These are phyloP conservation scores for Gnomoniopsis sp. DNA, from an alignment of 2,329 filamentous ascomycete genomes.

Conservation along the genomic window DNA sequence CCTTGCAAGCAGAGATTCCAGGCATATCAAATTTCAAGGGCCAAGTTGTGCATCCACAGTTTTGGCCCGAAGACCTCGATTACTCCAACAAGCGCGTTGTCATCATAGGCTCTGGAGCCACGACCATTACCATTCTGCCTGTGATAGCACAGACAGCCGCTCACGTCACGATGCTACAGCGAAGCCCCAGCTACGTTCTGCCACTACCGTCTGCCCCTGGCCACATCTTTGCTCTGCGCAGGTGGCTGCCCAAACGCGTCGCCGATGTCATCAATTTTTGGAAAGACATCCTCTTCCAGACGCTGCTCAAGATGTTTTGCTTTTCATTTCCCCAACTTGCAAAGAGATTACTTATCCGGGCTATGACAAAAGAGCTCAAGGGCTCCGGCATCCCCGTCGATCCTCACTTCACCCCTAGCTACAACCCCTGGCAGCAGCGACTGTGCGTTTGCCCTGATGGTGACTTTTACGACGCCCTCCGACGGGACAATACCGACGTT, in stretches of 20 bases:
- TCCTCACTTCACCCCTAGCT: slow-evolving; percentile 62
- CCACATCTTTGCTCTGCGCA: slow-evolving; percentile 34
- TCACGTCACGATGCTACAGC: slow-evolving; percentile 75
- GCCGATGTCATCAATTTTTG: slow-evolving; percentile 46
- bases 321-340: slow-evolving; percentile 49
- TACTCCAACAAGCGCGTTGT: slow-evolving; percentile 65
- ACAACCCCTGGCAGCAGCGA: slow-evolving; percentile 71
- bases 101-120: slow-evolving; percentile 75
- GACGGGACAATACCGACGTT: slow-evolving; percentile 40
- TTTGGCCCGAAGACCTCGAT: slow-evolving; percentile 69
- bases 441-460: slow-evolving; percentile 63
- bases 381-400: slow-evolving; percentile 45
- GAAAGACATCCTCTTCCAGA: slow-evolving; percentile 44
- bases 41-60: slow-evolving; percentile 65
- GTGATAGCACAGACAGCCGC: slow-evolving; percentile 61
- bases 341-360: slow-evolving; percentile 41
- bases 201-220: slow-evolving; percentile 38
- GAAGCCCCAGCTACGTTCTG: slow-evolving; percentile 70
- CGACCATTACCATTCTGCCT: slow-evolving; percentile 74
- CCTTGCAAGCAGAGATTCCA: slow-evolving; percentile 59
- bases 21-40: slow-evolving; percentile 67
- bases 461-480: slow-evolving; percentile 53
- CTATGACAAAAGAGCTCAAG: slow-evolving; percentile 50
- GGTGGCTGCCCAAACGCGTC: slow-evolving; percentile 44
- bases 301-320: slow-evolving; percentile 48